Evolutionary conservation across 164 flowering plant species (phyloP), one percentile per base, ranked within the genome.

Genomic region (Nymphaea colorata): DNA sequence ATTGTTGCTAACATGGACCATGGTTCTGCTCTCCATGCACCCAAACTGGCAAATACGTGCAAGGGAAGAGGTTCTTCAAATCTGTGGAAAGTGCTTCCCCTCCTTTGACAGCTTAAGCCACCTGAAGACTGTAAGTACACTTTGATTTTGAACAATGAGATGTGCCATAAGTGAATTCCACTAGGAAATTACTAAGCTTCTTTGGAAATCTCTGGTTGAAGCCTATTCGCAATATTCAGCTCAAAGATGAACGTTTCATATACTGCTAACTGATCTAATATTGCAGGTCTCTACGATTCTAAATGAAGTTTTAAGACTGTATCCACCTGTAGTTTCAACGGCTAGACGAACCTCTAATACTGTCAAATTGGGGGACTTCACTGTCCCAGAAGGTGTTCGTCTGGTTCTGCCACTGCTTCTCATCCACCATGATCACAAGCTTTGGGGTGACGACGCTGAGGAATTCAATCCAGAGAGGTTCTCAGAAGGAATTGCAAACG

Each of bases 401-500:
- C 18, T 61, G 36, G 41, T 61, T 12, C 18, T 61, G 36, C 64
- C 64, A 17, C 11, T 61, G 7, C 64, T 61, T 17, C 25, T 11
- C 16, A 61, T 61, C 64, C 64, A 61, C 18, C 64, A 61, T 0
- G 64, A 61, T 8, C 64, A 8, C 11, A 41, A 61, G 42, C 11
- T 61, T 61, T 61, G 64, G 64, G 64, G 64, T 17, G 64, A 61
- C 18, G 64, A 61, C n/a, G 64, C 64, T 10, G 17, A 61, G 11
- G 64, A 61, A 61, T 61, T 61, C 42, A 17, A 8, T 17, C 64
- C 64, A 8, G 64, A 61, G 64, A 61, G 64, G 42, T 61, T 61
- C 64, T 61, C 42, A 61, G 64, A 12, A 11, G 64, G 41, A 5
- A 41, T 61, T 17, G 36, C 64, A 61, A 61, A 61, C 4, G 64